phyloP scores from a whole-genome alignment of 1,284 basidiomycete species.

The Ceratobasidium sp. region DNA sequence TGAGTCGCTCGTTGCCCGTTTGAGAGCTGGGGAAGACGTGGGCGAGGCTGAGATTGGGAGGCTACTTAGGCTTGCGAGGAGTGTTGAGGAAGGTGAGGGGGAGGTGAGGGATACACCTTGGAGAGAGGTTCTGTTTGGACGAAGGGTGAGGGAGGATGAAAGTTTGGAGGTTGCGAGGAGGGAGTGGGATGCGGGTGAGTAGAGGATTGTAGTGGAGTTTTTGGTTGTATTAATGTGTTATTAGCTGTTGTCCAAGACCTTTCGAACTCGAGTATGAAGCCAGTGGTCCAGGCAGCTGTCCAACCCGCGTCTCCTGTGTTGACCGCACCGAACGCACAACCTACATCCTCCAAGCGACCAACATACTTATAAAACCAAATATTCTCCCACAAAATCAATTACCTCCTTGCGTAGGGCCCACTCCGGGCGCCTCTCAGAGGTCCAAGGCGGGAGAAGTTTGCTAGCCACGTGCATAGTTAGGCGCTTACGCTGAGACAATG shows the following conservation, averaged over 20 bases:
- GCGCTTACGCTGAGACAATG: slow-evolving; percentile 19
- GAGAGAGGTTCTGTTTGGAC: slow-evolving; percentile 45
- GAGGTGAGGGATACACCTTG: slow-evolving; percentile 18
- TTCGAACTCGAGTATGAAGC: background rate
- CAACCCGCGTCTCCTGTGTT: background rate
- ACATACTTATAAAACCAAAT: background rate
- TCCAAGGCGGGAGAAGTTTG: slow-evolving; percentile 10
- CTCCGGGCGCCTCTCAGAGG: background rate
- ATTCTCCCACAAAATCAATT: background rate
- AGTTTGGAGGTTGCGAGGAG: slow-evolving; percentile 3
- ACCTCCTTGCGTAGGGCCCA: too few species aligned
- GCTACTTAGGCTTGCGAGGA: slow-evolving; percentile 63
- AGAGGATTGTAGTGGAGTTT: background rate
- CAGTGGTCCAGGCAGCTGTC: background rate
- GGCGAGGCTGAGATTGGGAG: slow-evolving; percentile 65
- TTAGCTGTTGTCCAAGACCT: slow-evolving; percentile 18
- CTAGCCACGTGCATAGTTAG: slow-evolving; percentile 5
- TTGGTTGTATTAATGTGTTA: background rate
- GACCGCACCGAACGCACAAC: background rate
- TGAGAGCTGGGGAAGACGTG: slow-evolving; percentile 62
- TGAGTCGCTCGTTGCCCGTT: slow-evolving; percentile 65
- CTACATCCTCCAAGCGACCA: background rate
- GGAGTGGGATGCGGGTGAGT: slow-evolving; percentile 37
- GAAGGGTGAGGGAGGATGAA: slow-evolving; percentile 8
- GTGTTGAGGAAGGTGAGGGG: slow-evolving; percentile 41